Conservation (phyloP, 495 filamentous ascomycete species). For the Parathielavia hyrcaniae region DNA sequence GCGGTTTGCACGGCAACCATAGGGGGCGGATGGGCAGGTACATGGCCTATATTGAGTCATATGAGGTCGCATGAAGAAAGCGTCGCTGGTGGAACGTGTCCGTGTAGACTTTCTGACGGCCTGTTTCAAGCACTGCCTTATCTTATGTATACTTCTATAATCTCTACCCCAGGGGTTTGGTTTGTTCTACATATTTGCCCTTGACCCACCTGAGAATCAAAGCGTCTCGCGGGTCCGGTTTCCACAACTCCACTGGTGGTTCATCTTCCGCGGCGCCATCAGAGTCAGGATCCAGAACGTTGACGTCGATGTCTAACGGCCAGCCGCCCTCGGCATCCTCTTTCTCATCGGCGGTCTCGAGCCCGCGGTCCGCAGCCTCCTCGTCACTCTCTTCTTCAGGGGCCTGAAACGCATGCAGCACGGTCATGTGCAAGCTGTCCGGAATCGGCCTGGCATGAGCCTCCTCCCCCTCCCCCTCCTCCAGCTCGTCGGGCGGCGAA, state of each 20-base stretch:
- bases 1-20: too few relatives aligned
- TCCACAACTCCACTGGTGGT: background rate
- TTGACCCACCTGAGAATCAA: conserved; percentile 1
- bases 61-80: too few relatives aligned
- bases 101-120: too few relatives aligned
- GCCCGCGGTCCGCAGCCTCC: background rate
- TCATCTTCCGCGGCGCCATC: background rate
- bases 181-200: background rate
- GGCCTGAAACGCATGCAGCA: conserved; percentile 10
- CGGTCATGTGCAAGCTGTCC: conserved; percentile 11
- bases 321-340: background rate
- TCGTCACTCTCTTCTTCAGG: background rate
- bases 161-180: too few relatives aligned
- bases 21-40: too few relatives aligned
- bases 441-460: background rate
- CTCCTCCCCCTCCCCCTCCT: too few relatives aligned
- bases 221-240: background rate
- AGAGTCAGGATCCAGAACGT: background rate
- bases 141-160: too few relatives aligned
- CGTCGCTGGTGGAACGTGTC: too few relatives aligned
- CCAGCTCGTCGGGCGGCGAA: background rate
- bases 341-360: background rate
- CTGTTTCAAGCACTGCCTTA: too few relatives aligned
- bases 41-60: too few relatives aligned
- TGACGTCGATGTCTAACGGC: background rate